These are phyloP conservation scores for Auxenochlorella pyrenoidosa DNA, from an alignment of 139 green algal species.

Conservation along the genomic window DNA sequence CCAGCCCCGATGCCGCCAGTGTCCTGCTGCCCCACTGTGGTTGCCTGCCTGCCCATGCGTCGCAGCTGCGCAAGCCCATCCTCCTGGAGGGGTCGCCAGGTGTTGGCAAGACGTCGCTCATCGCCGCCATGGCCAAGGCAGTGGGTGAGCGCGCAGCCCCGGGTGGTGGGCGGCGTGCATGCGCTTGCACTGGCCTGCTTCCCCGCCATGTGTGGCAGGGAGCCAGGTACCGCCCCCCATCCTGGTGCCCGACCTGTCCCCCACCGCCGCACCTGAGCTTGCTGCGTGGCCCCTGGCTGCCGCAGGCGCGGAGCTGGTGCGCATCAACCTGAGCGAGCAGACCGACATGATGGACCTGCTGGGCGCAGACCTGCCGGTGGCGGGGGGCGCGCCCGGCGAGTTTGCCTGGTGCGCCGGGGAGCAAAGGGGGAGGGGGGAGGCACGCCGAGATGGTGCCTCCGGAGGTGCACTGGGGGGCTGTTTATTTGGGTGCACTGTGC, in stretches of 20 bases:
- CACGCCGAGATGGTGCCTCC: too few species aligned
- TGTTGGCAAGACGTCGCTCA: constrained; percentile 96
- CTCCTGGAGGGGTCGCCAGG: constrained; percentile 96
- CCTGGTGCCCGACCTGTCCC: too few species aligned
- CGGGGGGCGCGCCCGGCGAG: constrained; percentile 78
- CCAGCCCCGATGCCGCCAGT: too few species aligned
- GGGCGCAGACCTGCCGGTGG: constrained; percentile 92
- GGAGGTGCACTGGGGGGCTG: too few species aligned
- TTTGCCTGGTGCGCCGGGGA: constrained; percentile 95
- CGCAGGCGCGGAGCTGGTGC: constrained; percentile 74
- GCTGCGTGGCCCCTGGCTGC: too few species aligned
- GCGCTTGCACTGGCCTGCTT: background rate
- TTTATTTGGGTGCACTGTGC: too few species aligned
- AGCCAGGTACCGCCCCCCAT: background rate
- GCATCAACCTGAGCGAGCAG: constrained; percentile 98
- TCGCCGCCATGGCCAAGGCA: constrained; percentile 84
- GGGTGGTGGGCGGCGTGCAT: background rate
- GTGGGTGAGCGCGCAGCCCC: constrained; percentile 46
- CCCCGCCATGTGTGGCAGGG: background rate
- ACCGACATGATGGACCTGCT: constrained; percentile 99
- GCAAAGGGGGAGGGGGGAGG: too few species aligned
- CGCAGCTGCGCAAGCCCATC: constrained; percentile 81
- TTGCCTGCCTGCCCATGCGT: background rate
- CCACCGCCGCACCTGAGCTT: too few species aligned
- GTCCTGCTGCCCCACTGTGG: too few species aligned